Conservation (phyloP, 108 stramenopile species). For the Seminavis robusta region DNA sequence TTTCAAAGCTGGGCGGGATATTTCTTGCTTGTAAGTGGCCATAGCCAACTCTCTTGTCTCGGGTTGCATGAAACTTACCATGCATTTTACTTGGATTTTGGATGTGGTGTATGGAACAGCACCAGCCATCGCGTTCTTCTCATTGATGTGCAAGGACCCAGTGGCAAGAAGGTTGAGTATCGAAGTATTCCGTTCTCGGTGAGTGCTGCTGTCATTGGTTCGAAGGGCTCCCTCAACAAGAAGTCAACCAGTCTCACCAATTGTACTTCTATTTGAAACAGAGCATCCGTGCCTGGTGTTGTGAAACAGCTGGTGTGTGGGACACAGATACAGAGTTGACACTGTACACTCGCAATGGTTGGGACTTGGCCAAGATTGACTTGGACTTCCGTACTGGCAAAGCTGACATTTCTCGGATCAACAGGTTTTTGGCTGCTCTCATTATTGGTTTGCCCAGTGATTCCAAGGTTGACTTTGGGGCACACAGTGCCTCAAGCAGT, state of each 20-base stretch:
- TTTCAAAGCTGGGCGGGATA: conserved; percentile 71
- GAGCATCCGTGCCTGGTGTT: conserved; percentile 43
- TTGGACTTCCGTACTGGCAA: conserved; percentile 55
- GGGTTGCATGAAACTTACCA: no score
- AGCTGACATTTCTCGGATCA: conserved; percentile 47
- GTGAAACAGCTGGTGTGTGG: conserved; percentile 70
- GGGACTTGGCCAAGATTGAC: conserved; percentile 26
- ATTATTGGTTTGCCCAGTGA: conserved; percentile 31
- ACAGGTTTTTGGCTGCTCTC: conserved; percentile 50
- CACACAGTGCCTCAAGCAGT: neutral
- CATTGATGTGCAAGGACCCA: conserved; percentile 39
- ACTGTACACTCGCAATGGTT: conserved; percentile 32
- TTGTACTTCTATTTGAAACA: no score
- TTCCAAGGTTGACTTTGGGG: conserved; percentile 7
- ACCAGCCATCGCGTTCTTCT: conserved; percentile 35
- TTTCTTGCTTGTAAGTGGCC: conserved; percentile 45
- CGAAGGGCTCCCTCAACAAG: no score
- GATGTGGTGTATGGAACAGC: no score
- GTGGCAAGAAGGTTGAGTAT: conserved; percentile 57
- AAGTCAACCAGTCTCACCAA: no score
- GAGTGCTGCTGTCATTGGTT: no score
- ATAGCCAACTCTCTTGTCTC: no score
- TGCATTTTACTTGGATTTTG: no score
- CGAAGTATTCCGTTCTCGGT: conserved; percentile 50
- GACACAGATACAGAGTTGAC: conserved; percentile 56